Evolutionary conservation across 2,329 filamentous ascomycete genomes (phyloP).

Genomic region (Alternaria panax): DNA sequence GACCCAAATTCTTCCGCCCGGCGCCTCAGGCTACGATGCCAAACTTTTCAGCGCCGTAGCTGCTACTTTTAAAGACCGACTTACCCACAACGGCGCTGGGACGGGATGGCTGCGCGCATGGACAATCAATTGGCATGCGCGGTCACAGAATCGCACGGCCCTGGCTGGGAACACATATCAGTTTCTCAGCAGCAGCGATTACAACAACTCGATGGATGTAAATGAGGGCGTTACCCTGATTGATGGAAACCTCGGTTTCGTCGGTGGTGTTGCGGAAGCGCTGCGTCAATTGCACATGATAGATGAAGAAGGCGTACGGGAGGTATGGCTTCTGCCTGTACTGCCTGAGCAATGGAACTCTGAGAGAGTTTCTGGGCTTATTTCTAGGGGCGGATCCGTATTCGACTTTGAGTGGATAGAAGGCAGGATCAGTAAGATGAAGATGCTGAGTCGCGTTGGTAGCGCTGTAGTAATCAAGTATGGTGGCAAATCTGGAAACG

Average conservation of each 20-base stretch:
- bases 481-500: too few species aligned
- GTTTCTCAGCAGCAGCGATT: constrained; percentile 17
- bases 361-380: constrained; percentile 23
- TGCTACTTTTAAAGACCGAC: constrained; percentile 42
- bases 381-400: constrained; percentile 25
- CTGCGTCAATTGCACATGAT: constrained; percentile 49
- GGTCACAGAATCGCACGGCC: constrained; percentile 49
- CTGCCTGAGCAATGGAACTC: constrained; percentile 20
- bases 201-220: constrained; percentile 17
- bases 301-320: constrained; percentile 5
- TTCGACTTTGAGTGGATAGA: constrained; percentile 27
- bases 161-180: constrained; percentile 44
- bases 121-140: constrained; percentile 59
- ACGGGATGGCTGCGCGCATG: constrained; percentile 63
- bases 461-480: too few species aligned
- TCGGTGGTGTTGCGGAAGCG: constrained; percentile 58
- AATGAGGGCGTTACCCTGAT: constrained; percentile 16
- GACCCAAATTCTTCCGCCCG: constrained; percentile 47
- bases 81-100: constrained; percentile 46
- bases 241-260: constrained; percentile 60
- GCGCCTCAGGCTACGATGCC: constrained; percentile 30
- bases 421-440: neutral
- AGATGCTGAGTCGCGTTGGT: too few species aligned
- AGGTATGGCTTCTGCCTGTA: constrained; percentile 16
- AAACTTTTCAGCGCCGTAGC: constrained; percentile 43